Percentiles rank a stretch among this genome's conserved stretches.
phyloP scores from a whole-genome alignment of 2,329 filamentous ascomycete genomes.

The Apiospora hydei region DNA sequence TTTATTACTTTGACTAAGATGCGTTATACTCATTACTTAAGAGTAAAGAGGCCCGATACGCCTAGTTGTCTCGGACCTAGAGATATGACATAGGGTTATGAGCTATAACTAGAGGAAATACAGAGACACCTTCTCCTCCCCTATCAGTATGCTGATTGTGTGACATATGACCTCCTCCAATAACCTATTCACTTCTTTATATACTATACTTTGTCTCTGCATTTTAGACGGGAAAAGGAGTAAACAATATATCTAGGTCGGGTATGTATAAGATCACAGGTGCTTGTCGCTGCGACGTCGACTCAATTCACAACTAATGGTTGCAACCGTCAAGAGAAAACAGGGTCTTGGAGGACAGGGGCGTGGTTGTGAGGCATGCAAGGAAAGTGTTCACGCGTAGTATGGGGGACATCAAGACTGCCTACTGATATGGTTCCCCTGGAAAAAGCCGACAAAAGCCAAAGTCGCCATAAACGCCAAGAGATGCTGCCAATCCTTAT shows the following conservation, averaged over 20 bases:
- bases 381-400: neutral
- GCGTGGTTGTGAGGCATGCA: neutral
- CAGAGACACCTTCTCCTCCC: neutral
- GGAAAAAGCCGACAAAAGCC: neutral
- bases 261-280: neutral
- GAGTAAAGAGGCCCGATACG: neutral
- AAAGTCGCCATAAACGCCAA: slow-evolving; percentile 1
- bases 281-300: neutral
- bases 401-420: neutral
- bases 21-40: neutral
- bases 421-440: neutral
- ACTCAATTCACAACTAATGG: neutral
- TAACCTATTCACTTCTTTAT: neutral
- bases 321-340: neutral
- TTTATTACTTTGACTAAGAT: neutral
- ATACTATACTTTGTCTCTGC: neutral
- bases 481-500: slow-evolving; percentile 15
- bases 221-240: neutral
- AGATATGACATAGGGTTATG: neutral
- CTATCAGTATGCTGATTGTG: neutral
- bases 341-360: neutral
- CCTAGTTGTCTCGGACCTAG: neutral
- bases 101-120: slow-evolving; percentile 9
- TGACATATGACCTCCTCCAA: neutral
- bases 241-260: too few relatives aligned